Percentiles rank a stretch among this genome's conserved stretches.
These are phyloP conservation scores for Stromatinia cepivora DNA, from an alignment of 2,329 filamentous ascomycete genomes.

Conservation along the genomic window DNA sequence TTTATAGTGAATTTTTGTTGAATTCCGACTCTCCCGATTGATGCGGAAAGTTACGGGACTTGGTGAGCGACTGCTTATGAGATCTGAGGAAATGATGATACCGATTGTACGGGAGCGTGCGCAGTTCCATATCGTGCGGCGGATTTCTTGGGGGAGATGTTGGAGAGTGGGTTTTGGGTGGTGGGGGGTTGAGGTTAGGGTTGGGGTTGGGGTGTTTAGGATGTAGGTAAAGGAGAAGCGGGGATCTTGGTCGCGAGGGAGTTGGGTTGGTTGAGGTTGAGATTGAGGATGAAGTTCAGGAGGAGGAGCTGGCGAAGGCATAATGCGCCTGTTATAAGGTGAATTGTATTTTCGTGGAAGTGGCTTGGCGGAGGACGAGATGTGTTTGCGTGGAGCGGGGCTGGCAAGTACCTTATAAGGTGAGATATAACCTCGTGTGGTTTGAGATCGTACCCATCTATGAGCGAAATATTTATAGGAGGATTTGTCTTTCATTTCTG, in stretches of 20 bases:
- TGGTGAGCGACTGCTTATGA: background rate
- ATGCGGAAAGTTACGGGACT: conserved; percentile 2
- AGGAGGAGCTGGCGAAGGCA: background rate
- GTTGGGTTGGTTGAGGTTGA: background rate
- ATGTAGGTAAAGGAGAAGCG: background rate
- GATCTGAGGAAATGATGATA: background rate
- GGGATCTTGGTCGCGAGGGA: background rate
- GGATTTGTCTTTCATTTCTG: background rate
- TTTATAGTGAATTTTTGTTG: background rate
- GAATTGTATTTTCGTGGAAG: too few relatives aligned
- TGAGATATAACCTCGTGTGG: background rate
- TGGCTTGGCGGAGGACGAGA: background rate
- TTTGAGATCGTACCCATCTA: conserved; percentile 5
- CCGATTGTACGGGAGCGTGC: background rate
- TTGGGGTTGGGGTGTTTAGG: background rate
- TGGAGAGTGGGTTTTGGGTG: background rate
- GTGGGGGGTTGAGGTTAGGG: fast-evolving
- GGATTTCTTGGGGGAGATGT: background rate
- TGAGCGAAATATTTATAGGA: background rate
- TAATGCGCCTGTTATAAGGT: too few relatives aligned
- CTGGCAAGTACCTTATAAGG: background rate
- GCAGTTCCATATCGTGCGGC: background rate
- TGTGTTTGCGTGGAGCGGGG: background rate
- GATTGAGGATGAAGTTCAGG: background rate
- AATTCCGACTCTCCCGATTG: background rate